Percentiles rank a stretch among this genome's conserved stretches.
Evolutionary conservation across 2,329 filamentous ascomycete genomes (phyloP).

Genomic region (Claviceps citrina): DNA sequence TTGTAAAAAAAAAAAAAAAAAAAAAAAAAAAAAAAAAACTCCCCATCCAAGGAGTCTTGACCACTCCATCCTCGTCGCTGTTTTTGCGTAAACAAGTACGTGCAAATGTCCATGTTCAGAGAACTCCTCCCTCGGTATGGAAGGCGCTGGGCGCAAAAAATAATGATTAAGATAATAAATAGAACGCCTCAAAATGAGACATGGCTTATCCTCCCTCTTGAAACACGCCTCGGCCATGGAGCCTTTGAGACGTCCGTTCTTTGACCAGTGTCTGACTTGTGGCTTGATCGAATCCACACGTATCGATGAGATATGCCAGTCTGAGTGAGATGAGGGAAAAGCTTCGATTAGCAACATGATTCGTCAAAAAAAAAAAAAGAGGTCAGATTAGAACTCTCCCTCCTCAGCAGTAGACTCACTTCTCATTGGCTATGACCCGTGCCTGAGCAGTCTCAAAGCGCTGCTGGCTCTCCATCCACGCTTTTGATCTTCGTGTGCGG

Average conservation of each 20-base stretch:
- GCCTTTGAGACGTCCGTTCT: conserved; percentile 21
- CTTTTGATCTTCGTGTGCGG: conserved; percentile 44
- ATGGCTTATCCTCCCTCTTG: neutral
- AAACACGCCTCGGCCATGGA: conserved; percentile 8
- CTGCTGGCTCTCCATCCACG: conserved; percentile 60
- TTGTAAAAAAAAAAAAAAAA: too few relatives aligned
- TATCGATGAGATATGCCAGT: conserved; percentile 33
- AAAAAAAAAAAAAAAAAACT: too few relatives aligned
- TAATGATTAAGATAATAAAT: too few relatives aligned
- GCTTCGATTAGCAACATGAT: neutral
- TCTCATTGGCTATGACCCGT: conserved; percentile 54
- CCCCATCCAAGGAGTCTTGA: too few relatives aligned
- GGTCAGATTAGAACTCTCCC: too few relatives aligned
- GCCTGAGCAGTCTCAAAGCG: conserved; percentile 59
- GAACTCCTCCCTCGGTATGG: too few relatives aligned
- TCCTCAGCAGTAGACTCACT: conserved; percentile 38
- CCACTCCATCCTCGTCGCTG: neutral
- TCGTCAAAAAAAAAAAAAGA: neutral
- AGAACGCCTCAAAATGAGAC: too few relatives aligned
- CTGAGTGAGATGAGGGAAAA: conserved; percentile 16
- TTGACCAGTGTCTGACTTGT: conserved; percentile 32
- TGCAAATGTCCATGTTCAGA: too few relatives aligned
- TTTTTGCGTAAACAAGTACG: too few relatives aligned
- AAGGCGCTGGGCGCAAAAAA: too few relatives aligned
- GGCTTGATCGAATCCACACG: conserved; percentile 38